phyloP scores from a whole-genome alignment of 495 filamentous ascomycete genomes.

The Penicillium robsamsonii region DNA sequence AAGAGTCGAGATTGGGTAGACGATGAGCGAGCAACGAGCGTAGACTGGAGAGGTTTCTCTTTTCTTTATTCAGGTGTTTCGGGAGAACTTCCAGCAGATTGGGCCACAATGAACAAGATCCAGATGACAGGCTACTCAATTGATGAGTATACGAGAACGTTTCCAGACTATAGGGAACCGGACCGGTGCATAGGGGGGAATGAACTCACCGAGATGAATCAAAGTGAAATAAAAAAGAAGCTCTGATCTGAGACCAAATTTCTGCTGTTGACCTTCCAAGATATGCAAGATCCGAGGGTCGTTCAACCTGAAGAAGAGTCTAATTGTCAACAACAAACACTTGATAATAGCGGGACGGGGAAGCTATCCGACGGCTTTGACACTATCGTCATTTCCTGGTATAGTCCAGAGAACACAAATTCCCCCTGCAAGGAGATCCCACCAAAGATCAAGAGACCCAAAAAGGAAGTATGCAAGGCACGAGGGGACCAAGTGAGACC shows the following conservation, averaged over 20 bases:
- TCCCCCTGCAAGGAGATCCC: constrained; percentile 40
- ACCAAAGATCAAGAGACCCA: constrained; percentile 18
- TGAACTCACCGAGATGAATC: constrained; percentile 36
- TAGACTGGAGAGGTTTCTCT: constrained; percentile 32
- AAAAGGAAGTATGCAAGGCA: constrained; percentile 46
- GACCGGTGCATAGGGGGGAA: constrained; percentile 33
- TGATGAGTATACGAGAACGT: constrained; percentile 35
- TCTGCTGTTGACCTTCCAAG: constrained; percentile 22
- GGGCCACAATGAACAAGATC: constrained; percentile 17
- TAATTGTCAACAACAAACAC: constrained; percentile 44
- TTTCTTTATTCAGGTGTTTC: constrained; percentile 30
- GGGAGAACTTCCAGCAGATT: constrained; percentile 25
- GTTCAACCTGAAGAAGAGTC: constrained; percentile 25
- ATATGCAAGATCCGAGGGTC: constrained; percentile 34
- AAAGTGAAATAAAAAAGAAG: constrained; percentile 20
- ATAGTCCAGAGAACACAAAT: constrained; percentile 30
- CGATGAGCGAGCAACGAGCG: constrained; percentile 1
- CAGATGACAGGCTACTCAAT: constrained; percentile 29
- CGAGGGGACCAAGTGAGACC: constrained; percentile 35
- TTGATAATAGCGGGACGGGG: constrained; percentile 20
- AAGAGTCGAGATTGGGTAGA: constrained; percentile 13
- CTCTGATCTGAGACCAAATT: constrained; percentile 25
- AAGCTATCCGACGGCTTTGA: constrained; percentile 18
- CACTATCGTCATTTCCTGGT: constrained; percentile 33
- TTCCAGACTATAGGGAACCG: constrained; percentile 19